Conservation (phyloP, 495 filamentous ascomycete species). For the Penicillium mononematosum region DNA sequence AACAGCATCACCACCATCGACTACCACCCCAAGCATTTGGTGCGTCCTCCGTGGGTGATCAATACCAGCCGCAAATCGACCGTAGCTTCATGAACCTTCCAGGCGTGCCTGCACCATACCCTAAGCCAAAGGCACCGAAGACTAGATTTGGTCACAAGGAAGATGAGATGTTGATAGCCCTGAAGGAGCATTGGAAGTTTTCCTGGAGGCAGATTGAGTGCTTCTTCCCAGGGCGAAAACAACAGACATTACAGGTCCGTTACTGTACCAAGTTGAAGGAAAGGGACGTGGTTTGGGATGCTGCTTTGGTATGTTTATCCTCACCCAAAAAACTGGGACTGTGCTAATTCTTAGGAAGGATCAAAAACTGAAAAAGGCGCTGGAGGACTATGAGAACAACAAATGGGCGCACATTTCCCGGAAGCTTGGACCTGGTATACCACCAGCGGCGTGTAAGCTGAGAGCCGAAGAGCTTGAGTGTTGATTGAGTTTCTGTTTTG, state of each 20-base stretch:
- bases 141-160: slow-evolving; percentile 6
- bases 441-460: slow-evolving; percentile 78
- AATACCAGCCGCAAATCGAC: slow-evolving; percentile 18
- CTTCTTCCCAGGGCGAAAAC: slow-evolving; percentile 86
- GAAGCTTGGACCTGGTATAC: slow-evolving; percentile 84
- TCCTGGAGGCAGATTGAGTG: slow-evolving; percentile 96
- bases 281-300: slow-evolving; percentile 88
- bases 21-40: slow-evolving; percentile 61
- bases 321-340: not conserved
- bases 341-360: slow-evolving; percentile 53
- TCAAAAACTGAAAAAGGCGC: slow-evolving; percentile 70
- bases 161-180: slow-evolving; percentile 75
- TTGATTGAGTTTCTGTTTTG: not conserved
- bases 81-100: slow-evolving; percentile 75
- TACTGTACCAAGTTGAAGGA: slow-evolving; percentile 94
- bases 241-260: slow-evolving; percentile 84
- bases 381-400: slow-evolving; percentile 86
- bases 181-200: slow-evolving; percentile 89
- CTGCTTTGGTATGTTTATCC: slow-evolving; percentile 65
- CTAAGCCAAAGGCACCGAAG: slow-evolving; percentile 47
- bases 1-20: slow-evolving; percentile 70
- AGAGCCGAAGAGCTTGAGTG: slow-evolving; percentile 48
- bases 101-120: slow-evolving; percentile 79
- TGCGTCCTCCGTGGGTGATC: slow-evolving; percentile 23
- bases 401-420: slow-evolving; percentile 84